phyloP scores from a whole-genome alignment of 148 eudicot genomes.

The Polygonum maritimum region DNA sequence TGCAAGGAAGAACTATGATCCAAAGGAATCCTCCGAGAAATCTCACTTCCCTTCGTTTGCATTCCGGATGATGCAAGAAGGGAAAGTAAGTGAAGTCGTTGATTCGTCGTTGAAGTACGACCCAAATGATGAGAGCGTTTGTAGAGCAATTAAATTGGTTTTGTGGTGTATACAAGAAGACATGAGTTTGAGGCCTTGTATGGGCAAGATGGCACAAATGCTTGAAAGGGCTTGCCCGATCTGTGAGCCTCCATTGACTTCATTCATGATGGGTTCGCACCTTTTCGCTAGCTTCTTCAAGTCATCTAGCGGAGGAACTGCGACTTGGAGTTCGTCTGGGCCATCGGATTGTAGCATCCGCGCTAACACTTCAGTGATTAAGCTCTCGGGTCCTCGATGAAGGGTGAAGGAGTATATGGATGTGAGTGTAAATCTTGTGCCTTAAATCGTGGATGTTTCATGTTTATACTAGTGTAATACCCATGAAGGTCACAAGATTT shows the following conservation, averaged over 20 bases:
- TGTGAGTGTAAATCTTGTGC: too few relatives aligned
- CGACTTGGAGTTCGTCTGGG: slow-evolving; percentile 57
- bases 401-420: too few relatives aligned
- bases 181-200: slow-evolving; percentile 64
- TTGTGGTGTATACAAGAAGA: slow-evolving; percentile 98
- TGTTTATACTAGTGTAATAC: too few relatives aligned
- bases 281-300: slow-evolving; percentile 51
- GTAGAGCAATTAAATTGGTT: slow-evolving; percentile 62
- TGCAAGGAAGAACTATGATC: slow-evolving; percentile 77
- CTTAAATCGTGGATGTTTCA: too few relatives aligned
- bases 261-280: slow-evolving; percentile 45
- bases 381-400: slow-evolving; percentile 89
- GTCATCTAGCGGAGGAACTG: slow-evolving; percentile 38
- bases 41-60: slow-evolving; percentile 82
- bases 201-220: slow-evolving; percentile 91
- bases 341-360: slow-evolving; percentile 81
- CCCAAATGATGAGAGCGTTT: slow-evolving; percentile 56
- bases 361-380: slow-evolving; percentile 59
- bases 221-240: slow-evolving; percentile 66
- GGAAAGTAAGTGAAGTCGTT: slow-evolving; percentile 49
- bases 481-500: too few relatives aligned
- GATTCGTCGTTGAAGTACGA: slow-evolving; percentile 46
- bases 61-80: slow-evolving; percentile 86
- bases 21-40: slow-evolving; percentile 50
- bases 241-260: slow-evolving; percentile 62